Conservation (phyloP, 495 filamentous ascomycete genomes). For the Rusavskia elegans region DNA sequence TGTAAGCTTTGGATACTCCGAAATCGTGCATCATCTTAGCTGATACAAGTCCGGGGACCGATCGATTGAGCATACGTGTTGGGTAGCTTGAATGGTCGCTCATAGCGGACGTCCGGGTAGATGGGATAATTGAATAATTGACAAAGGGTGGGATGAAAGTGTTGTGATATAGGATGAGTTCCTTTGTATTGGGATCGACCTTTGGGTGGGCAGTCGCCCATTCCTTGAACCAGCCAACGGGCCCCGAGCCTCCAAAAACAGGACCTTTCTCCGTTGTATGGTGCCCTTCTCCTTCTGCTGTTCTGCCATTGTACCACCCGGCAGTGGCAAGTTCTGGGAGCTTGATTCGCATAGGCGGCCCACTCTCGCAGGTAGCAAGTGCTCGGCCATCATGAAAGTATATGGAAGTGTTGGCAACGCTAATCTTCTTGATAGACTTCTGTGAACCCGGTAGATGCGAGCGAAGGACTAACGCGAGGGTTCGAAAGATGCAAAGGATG, state of each 20-base stretch:
- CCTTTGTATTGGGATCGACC: constrained; percentile 40
- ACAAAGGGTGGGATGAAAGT: constrained; percentile 44
- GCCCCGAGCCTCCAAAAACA: constrained; percentile 33
- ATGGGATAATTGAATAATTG: constrained; percentile 42
- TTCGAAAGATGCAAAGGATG: constrained; percentile 29
- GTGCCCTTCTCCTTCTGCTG: constrained; percentile 21
- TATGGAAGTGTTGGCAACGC: constrained; percentile 47
- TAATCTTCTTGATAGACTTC: constrained; percentile 40
- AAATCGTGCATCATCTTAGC: constrained; percentile 62
- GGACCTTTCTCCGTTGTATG: constrained; percentile 16
- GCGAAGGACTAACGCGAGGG: constrained; percentile 34
- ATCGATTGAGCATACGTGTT: constrained; percentile 19
- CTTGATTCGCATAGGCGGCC: constrained; percentile 44
- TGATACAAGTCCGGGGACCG: constrained; percentile 36
- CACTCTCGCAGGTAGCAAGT: constrained; percentile 49
- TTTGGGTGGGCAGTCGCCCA: constrained; percentile 55
- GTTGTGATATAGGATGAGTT: constrained; percentile 48
- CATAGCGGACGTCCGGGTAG: background rate
- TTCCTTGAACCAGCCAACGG: constrained; percentile 41
- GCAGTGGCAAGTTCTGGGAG: constrained; percentile 44
- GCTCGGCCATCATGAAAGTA: constrained; percentile 49
- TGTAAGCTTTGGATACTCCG: constrained; percentile 42
- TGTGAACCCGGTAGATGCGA: constrained; percentile 36
- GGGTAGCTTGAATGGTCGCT: background rate
- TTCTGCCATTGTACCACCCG: constrained; percentile 47